Base-by-base conservation (phyloP, 1,284 basidiomycete genomes). In the Trichosporon asahii region DNA sequence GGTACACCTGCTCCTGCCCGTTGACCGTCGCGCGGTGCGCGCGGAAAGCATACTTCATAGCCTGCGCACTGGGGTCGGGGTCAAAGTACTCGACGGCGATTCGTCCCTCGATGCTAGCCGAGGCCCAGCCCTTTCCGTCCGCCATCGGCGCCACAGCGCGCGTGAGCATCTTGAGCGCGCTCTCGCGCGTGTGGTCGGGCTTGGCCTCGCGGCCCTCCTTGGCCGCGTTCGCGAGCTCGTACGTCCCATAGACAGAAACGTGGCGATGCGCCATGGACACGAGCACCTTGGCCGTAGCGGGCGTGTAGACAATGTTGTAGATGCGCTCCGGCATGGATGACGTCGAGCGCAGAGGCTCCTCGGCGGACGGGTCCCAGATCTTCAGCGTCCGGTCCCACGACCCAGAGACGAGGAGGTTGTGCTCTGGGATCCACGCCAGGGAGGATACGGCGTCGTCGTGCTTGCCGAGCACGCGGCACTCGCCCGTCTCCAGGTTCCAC, bases 1-100 rank as follows among this genome's bases (percentile, higher is more conserved):
- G 95, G 89, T 94, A 99, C n/a, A 98, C 95, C 73, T 95, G 92
- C 80, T 99, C 97, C 44, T 92, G 92, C 37, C 92, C 92, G 64
- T 93, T 90, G 66, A 95, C 89, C 1, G 91, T 90, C 79, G 94
- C 91, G 21, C 96, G 88, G 79, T 99, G 96, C 76, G 95, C 98
- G 80, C 98, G 95, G 88, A 98, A 99, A 2, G 97, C 97, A 81
- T 99, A 99, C 84, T 98, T 98, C 81, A 92, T 91, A 18, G 90
- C 89, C 82, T 98, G 94, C 0, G 87, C 86, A 27, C 88, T 87
- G 0, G 89, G 86, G 11, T 88, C 88, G 2, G 92, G 89, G 76
- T 98, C 94, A 78, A 98, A 95, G 84, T 97, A 98, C 81, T 99
- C 97, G 55, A 99, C 95, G 0, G 95, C 94, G 68, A 99, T 95